Conservation (phyloP, 78 protist species). For the Dictyostelium brefeldianum region DNA sequence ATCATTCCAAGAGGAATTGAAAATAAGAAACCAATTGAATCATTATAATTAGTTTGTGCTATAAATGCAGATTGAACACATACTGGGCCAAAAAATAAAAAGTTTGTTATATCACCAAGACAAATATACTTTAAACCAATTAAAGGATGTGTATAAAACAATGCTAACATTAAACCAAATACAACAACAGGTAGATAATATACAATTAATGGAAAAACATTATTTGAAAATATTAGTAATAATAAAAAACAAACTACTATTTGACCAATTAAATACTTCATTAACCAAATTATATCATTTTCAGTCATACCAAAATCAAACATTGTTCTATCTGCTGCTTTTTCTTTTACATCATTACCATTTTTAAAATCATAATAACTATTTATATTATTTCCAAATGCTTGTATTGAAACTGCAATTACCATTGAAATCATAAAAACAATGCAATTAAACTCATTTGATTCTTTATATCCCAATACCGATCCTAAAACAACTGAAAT, state of each 20-base stretch:
- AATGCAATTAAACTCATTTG: not conserved
- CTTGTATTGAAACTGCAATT: constrained; percentile 55
- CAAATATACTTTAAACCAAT: constrained; percentile 57
- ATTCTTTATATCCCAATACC: constrained; percentile 52
- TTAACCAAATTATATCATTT: not conserved
- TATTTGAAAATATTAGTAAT: not conserved
- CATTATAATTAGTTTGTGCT: constrained; percentile 20
- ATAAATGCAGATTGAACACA: constrained; percentile 34
- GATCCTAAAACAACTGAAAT: constrained; percentile 51
- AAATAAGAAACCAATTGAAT: constrained; percentile 3
- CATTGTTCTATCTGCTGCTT: constrained; percentile 76
- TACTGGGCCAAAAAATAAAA: constrained; percentile 71
- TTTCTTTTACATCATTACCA: constrained; percentile 41
- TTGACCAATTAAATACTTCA: not conserved
- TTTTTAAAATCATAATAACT: constrained; percentile 39
- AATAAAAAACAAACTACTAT: not conserved
- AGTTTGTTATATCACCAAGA: constrained; percentile 66
- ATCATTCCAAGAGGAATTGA: constrained; percentile 57
- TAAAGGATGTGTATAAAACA: constrained; percentile 44
- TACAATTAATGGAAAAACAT: not conserved
- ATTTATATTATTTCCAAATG: constrained; percentile 54
- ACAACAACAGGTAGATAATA: constrained; percentile 17
- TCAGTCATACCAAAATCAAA: constrained; percentile 65
- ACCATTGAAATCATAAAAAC: not conserved
- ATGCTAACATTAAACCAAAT: constrained; percentile 9